Conservation (phyloP, 495 filamentous ascomycete genomes). For the Diplogelasinospora grovesii region DNA sequence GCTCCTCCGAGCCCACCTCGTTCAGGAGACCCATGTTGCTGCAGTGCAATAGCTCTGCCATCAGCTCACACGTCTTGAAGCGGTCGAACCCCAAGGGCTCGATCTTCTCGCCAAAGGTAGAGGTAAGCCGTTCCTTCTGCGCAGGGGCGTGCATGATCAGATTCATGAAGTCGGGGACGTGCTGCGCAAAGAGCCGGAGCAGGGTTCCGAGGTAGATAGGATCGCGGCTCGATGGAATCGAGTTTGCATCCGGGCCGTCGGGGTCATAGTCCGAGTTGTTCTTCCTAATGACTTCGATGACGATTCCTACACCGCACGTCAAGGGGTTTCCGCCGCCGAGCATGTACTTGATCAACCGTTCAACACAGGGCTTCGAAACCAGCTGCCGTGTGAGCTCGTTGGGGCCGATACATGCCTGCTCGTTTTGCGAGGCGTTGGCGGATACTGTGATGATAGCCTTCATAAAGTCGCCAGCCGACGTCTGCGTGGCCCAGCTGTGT, state of each 20-base stretch:
- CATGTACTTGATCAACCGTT: slow-evolving; percentile 82
- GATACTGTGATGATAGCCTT: slow-evolving; percentile 99
- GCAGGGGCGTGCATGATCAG: slow-evolving; percentile 67
- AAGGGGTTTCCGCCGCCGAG: slow-evolving; percentile 87
- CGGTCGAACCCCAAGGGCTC: slow-evolving; percentile 95
- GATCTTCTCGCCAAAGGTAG: slow-evolving; percentile 81
- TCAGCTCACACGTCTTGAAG: slow-evolving; percentile 98
- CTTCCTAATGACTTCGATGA: slow-evolving; percentile 98
- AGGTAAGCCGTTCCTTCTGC: slow-evolving; percentile 35
- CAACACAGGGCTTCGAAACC: slow-evolving; percentile 80
- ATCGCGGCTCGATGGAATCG: slow-evolving; percentile 74
- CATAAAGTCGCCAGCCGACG: slow-evolving; percentile 93
- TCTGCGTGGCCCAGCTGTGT: slow-evolving; percentile 79
- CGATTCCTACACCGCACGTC: slow-evolving; percentile 93
- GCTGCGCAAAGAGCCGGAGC: slow-evolving; percentile 82
- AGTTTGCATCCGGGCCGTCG: slow-evolving; percentile 72
- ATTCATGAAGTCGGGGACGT: slow-evolving; percentile 94
- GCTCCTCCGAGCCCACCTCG: slow-evolving; percentile 82
- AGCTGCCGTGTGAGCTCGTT: slow-evolving; percentile 95
- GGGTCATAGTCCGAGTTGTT: slow-evolving; percentile 99
- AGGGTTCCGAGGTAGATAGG: slow-evolving; percentile 94
- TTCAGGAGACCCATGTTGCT: slow-evolving; percentile 98
- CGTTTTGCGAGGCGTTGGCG: slow-evolving; percentile 94
- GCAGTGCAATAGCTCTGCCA: slow-evolving; percentile 96
- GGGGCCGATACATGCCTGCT: slow-evolving; percentile 94